Conservation (phyloP, 2,329 filamentous ascomycete genomes). For the Elsinoe necatrix region DNA sequence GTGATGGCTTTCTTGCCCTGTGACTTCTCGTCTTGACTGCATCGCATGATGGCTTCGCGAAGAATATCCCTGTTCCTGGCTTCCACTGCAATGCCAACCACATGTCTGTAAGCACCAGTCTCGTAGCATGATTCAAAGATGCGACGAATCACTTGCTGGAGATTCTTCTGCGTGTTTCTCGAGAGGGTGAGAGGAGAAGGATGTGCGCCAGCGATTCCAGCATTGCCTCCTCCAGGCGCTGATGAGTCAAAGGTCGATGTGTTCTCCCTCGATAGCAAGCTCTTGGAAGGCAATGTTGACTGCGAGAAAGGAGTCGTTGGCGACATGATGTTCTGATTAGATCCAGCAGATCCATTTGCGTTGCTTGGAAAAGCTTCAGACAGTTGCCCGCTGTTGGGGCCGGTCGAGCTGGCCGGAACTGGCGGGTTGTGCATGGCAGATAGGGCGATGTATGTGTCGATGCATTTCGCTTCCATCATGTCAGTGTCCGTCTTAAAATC, state of each 20-base stretch:
- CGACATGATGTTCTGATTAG: constrained; percentile 62
- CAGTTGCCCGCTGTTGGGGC: constrained; percentile 55
- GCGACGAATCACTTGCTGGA: constrained; percentile 76
- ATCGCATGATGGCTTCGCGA: constrained; percentile 75
- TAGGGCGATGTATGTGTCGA: constrained; percentile 92
- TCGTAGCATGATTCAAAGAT: constrained; percentile 85
- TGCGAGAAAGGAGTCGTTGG: constrained; percentile 94
- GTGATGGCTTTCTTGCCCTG: constrained; percentile 51
- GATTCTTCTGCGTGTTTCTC: constrained; percentile 64
- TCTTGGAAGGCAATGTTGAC: constrained; percentile 86
- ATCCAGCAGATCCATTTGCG: constrained; percentile 55
- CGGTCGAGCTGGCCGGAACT: constrained; percentile 40
- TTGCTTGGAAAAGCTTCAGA: constrained; percentile 69
- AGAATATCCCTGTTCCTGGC: constrained; percentile 86
- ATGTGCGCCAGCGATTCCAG: constrained; percentile 44
- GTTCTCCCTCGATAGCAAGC: constrained; percentile 75
- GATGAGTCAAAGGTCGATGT: constrained; percentile 53
- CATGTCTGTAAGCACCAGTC: constrained; percentile 83
- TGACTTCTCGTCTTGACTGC: constrained; percentile 73
- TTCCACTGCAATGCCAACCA: constrained; percentile 93
- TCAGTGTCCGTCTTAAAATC: constrained; percentile 16
- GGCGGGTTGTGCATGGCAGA: constrained; percentile 53
- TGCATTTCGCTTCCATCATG: constrained; percentile 61
- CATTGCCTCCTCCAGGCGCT: constrained; percentile 48
- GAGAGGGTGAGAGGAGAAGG: constrained; percentile 59